A percentile compares a stretch with the other conserved stretches of the same genome.
phyloP scores from a whole-genome alignment of 2,329 filamentous ascomycete genomes.

The Colletotrichum incanum region DNA sequence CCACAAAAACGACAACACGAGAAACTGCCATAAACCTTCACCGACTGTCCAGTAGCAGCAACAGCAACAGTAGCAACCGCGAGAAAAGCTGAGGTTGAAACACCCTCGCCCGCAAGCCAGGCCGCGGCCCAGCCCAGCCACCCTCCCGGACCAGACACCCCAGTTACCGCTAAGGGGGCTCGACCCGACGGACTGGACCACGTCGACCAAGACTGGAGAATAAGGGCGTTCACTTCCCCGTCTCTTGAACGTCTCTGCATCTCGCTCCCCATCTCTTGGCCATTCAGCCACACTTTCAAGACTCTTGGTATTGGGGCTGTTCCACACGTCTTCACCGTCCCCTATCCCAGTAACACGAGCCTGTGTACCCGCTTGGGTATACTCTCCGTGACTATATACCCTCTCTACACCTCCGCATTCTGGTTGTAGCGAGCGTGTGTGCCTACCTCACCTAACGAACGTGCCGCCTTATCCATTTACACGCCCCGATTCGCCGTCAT shows the following conservation, averaged over 20 bases:
- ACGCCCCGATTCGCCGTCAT: constrained; percentile 22
- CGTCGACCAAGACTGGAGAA: constrained; percentile 25
- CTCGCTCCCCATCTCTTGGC: neutral
- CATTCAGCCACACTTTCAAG: neutral
- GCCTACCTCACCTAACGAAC: neutral
- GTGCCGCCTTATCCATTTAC: neutral
- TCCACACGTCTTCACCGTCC: constrained; percentile 22
- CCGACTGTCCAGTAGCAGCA: neutral
- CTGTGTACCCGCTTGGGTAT: constrained; percentile 4
- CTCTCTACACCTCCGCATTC: neutral
- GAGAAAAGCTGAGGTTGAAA: constrained; percentile 38
- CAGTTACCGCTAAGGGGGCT: constrained; percentile 2
- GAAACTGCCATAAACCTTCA: neutral
- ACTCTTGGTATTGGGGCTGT: constrained; percentile 28
- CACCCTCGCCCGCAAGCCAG: constrained; percentile 31
- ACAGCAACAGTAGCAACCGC: neutral
- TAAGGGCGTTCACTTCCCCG: constrained; percentile 22
- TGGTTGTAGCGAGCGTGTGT: neutral
- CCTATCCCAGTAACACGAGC: constrained; percentile 10
- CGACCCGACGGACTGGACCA: constrained; percentile 21
- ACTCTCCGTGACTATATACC: neutral
- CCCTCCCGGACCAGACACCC: constrained; percentile 9
- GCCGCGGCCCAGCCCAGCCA: constrained; percentile 22
- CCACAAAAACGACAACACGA: neutral
- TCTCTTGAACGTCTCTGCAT: constrained; percentile 9